Percentiles rank a stretch among this genome's conserved stretches.
Conservation (phyloP, 768 basidiomycete genomes). For the Pleurotus tuber-regium region DNA sequence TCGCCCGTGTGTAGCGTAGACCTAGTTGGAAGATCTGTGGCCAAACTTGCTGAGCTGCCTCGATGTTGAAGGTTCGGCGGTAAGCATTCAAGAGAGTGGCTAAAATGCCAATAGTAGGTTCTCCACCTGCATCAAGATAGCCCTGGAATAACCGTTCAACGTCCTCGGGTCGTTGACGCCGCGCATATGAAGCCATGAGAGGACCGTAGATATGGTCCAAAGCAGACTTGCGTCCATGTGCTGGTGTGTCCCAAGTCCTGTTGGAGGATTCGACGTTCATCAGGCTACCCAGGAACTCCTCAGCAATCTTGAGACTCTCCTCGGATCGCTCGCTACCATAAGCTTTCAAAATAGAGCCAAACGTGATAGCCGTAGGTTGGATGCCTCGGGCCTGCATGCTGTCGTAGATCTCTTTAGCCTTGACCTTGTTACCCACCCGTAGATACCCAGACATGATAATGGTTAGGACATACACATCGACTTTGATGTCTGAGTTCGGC, state of each 20-base stretch:
- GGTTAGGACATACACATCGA: constrained; percentile 64
- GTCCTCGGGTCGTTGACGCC: constrained; percentile 40
- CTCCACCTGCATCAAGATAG: constrained; percentile 50
- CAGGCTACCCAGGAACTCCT: constrained; percentile 60
- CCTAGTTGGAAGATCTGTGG: constrained; percentile 62
- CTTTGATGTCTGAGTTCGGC: constrained; percentile 34
- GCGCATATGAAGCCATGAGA: constrained; percentile 52
- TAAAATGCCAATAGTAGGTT: constrained; percentile 58
- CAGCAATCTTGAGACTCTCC: constrained; percentile 57
- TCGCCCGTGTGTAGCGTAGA: constrained; percentile 33
- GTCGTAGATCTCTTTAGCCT: constrained; percentile 65
- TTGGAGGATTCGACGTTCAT: constrained; percentile 32
- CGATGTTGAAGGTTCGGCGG: constrained; percentile 52
- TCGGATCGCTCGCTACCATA: constrained; percentile 49
- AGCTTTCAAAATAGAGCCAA: constrained; percentile 60
- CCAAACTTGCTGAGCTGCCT: constrained; percentile 64
- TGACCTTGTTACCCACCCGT: constrained; percentile 43
- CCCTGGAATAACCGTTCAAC: constrained; percentile 57
- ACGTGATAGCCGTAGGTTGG: constrained; percentile 66
- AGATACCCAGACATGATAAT: constrained; percentile 76
- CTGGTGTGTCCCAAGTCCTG: constrained; percentile 35
- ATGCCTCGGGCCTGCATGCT: constrained; percentile 70
- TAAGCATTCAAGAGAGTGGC: constrained; percentile 72
- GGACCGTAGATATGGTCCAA: constrained; percentile 61
- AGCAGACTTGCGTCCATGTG: constrained; percentile 37